Conservation (phyloP, 78 protist species). For the Speleostelium caveatum region DNA sequence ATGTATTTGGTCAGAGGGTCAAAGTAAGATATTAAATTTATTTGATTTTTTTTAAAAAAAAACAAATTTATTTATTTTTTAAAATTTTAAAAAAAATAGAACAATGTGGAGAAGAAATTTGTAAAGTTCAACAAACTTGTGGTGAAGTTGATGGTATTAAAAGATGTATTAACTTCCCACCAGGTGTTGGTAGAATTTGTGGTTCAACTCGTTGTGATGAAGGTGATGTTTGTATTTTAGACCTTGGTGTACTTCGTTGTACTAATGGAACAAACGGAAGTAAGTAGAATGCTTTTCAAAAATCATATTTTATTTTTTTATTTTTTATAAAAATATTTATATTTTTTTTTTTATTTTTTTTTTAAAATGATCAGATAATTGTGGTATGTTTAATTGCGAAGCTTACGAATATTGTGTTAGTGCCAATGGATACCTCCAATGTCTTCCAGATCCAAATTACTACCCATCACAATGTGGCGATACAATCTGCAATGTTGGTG, state of each 20-base stretch:
- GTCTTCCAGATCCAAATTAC: not conserved
- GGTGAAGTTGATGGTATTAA: not conserved
- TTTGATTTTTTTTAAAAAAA: no score
- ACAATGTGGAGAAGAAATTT: not conserved
- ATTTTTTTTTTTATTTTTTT: not conserved
- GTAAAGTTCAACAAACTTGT: not conserved
- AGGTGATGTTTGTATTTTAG: constrained; percentile 14
- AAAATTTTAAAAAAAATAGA: no score
- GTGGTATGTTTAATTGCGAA: constrained; percentile 20
- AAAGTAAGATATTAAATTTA: not conserved
- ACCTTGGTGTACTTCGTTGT: constrained; percentile 13
- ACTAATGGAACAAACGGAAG: not conserved
- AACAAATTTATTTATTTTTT: no score
- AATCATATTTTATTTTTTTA: not conserved
- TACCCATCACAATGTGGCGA: constrained; percentile 13
- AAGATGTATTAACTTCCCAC: constrained; percentile 24
- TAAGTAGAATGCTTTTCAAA: not conserved
- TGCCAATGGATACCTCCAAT: constrained; percentile 30
- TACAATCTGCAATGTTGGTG: not conserved
- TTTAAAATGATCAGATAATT: not conserved
- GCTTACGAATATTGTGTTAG: not conserved
- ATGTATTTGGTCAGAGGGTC: not conserved
- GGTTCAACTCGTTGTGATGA: constrained; percentile 9
- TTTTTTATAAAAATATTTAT: not conserved
- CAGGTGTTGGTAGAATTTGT: constrained; percentile 13